phyloP scores from a whole-genome alignment of 1,284 basidiomycete species.

The Exobasidium cylindrosporum region DNA sequence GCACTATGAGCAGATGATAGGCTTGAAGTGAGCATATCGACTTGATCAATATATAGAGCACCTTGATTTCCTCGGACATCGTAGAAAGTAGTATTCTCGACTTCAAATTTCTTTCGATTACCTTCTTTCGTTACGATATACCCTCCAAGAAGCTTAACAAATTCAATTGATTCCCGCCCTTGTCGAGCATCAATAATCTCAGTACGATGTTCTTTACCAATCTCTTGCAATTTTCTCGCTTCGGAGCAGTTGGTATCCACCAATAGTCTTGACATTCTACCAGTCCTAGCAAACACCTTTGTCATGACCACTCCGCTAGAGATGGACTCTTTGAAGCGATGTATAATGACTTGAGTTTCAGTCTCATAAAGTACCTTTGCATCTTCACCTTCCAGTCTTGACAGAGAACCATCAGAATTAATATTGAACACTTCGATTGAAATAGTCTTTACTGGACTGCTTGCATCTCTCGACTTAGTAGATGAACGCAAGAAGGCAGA shows the following conservation, averaged over 20 bases:
- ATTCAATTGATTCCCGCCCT: constrained; percentile 28
- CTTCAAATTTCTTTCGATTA: constrained; percentile 28
- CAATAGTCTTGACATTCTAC: constrained; percentile 13
- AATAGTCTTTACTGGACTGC: constrained; percentile 21
- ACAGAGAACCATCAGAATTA: constrained; percentile 27
- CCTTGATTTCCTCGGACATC: constrained; percentile 21
- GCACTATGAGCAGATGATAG: constrained; percentile 43
- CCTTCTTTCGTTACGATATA: constrained; percentile 30
- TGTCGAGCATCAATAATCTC: constrained; percentile 25
- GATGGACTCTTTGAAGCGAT: constrained; percentile 21
- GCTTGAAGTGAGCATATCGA: constrained; percentile 32
- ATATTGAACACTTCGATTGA: constrained; percentile 29
- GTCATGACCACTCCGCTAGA: constrained; percentile 20
- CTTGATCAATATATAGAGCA: constrained; percentile 35
- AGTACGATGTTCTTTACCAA: constrained; percentile 33
- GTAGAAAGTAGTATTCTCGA: constrained; percentile 28
- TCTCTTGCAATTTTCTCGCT: constrained; percentile 31
- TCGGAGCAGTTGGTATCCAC: constrained; percentile 21
- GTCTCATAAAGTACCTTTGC: constrained; percentile 33
- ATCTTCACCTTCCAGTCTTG: constrained; percentile 21
- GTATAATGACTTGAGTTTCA: constrained; percentile 31
- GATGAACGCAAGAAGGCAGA: constrained; percentile 3
- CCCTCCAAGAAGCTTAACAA: constrained; percentile 26
- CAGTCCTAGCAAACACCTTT: constrained; percentile 26
- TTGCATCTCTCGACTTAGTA: not conserved